Evolutionary conservation across 2,329 filamentous ascomycete genomes (phyloP), one percentile per base, ranked within the genome.

Genomic region (Hymenoscyphus occultus): DNA sequence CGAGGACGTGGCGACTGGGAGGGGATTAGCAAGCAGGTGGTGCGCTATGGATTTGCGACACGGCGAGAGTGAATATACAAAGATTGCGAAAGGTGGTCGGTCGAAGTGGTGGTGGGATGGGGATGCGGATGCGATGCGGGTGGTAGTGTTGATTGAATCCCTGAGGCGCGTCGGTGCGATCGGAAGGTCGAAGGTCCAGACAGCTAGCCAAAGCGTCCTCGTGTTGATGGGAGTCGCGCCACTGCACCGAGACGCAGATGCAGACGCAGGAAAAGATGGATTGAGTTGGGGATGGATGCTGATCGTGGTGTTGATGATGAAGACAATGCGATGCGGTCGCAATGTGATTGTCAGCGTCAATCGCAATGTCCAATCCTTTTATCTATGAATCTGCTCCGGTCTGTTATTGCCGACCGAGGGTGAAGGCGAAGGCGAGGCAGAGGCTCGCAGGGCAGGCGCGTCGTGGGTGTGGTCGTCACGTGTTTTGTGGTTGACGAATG

Each of bases 401-500:
- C 7, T 16, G 19, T 51, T 16, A 51, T 22, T 22, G 45, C 7
- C 16, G 14, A 22, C 16, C 45, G 14, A 35, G 28, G 54, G 6
- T 16, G 9, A n/a, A 35, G 10, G 14, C 14, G 54, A 35, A 48
- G 45, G 10, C 35, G 35, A 35, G 35, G 35, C 35, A 35, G 35
- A 28, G 28, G 28, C 28, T 28, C 2, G 28, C 28, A 28, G 28
- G 54, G 32, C 54, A 39, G 54, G 54, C 28, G 54, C 54, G 54
- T 57, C 32, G 54, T 31, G 54, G 22, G 22, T 14, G 54, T 31
- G 28, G 9, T 57, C 28, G 54, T 57, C 54, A 57, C 32, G 54
- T 57, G 54, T 39, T 57, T 57, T 9, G 54, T 35, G 19, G 54
- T 57, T n/a, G 54, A 39, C 28, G 54, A 31, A 57, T 31, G 54